Conservation (phyloP, 108 stramenopile species). For the Cyclostephanos invisitatus region DNA sequence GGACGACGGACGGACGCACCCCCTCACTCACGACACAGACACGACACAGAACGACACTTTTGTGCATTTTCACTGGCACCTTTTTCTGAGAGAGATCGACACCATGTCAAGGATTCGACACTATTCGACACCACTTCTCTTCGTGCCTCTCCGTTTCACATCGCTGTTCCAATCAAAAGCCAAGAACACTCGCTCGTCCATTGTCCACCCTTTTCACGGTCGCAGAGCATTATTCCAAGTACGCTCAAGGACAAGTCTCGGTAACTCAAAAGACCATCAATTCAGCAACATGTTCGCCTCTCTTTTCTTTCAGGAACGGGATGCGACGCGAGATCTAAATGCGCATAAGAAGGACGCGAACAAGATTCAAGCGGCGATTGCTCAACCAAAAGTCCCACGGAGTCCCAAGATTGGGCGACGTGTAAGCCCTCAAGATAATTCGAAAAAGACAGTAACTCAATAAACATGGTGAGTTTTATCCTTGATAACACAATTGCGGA, state of each 20-base stretch:
- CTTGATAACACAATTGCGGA: background rate
- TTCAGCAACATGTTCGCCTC: conserved; percentile 37
- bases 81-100: too few relatives aligned
- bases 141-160: too few relatives aligned
- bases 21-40: too few relatives aligned
- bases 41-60: too few relatives aligned
- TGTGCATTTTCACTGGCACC: too few relatives aligned
- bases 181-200: too few relatives aligned
- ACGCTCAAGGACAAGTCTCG: background rate
- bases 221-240: too few relatives aligned
- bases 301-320: conserved; percentile 43
- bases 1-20: too few relatives aligned
- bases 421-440: conserved; percentile 7
- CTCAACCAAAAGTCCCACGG: conserved; percentile 3
- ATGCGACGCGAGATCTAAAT: conserved; percentile 30
- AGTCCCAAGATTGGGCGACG: conserved; percentile 25
- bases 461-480: conserved; percentile 24
- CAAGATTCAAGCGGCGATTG: conserved; percentile 5
- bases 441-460: conserved; percentile 21
- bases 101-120: too few relatives aligned
- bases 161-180: too few relatives aligned
- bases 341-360: conserved; percentile 17
- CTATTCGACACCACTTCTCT: too few relatives aligned
- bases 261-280: background rate
- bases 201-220: too few relatives aligned